Conservation (phyloP, 1,284 basidiomycete genomes). For the Coriolopsis trogii region DNA sequence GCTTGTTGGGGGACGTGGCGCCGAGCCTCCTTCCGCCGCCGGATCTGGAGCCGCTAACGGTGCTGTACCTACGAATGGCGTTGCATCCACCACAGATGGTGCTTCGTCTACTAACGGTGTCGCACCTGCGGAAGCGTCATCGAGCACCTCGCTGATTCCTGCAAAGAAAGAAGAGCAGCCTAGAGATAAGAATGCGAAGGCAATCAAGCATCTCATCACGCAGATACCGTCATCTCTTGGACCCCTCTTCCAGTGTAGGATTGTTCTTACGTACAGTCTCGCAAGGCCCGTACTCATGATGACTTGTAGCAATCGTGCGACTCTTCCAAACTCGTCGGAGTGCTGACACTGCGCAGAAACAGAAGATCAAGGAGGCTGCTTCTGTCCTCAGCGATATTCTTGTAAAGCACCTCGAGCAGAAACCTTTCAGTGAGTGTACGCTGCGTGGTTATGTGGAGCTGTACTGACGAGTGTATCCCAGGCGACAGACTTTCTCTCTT, state of each 20-base stretch:
- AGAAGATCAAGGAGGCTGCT: slow-evolving; percentile 76
- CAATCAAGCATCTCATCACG: slow-evolving; percentile 80
- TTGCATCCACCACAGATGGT: not conserved
- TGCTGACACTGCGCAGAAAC: slow-evolving; percentile 78
- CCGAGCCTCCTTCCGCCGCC: not conserved
- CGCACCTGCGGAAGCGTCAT: slow-evolving; percentile 3
- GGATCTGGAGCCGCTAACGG: slow-evolving; percentile 4
- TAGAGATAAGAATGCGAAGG: slow-evolving; percentile 70
- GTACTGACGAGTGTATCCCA: slow-evolving; percentile 29
- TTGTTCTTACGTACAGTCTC: too few relatives aligned
- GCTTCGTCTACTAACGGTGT: slow-evolving; percentile 9
- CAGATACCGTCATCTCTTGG: slow-evolving; percentile 80
- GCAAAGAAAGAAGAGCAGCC: slow-evolving; percentile 46
- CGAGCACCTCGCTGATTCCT: not conserved
- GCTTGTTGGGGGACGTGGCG: not conserved
- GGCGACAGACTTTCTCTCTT: slow-evolving; percentile 57
- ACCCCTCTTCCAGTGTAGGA: slow-evolving; percentile 90
- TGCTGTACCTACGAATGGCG: too few relatives aligned
- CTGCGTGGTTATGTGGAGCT: not conserved
- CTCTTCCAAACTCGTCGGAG: slow-evolving; percentile 84
- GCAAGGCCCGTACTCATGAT: slow-evolving; percentile 3
- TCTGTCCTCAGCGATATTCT: slow-evolving; percentile 74
- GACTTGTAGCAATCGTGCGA: slow-evolving; percentile 75
- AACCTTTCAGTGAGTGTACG: slow-evolving; percentile 50
- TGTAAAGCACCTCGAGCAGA: slow-evolving; percentile 69